Conservation (phyloP, 345 rosid genomes). For the Lagerstroemia speciosa region DNA sequence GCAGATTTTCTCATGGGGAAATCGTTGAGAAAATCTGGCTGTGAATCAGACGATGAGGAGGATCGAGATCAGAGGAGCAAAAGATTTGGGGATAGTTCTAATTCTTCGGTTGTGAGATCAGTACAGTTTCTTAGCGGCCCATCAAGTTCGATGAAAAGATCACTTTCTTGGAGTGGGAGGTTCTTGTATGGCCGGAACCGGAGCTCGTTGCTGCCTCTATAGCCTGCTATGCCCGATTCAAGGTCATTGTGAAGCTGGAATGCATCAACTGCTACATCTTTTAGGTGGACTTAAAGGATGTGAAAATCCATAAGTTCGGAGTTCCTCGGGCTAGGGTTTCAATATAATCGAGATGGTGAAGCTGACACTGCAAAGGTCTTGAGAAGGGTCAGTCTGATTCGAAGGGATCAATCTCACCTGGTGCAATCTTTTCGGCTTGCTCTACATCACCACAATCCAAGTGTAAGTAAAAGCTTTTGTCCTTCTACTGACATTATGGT, state of each 20-base stretch:
- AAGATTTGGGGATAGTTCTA: no score
- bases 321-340: neutral
- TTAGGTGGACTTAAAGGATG: no score
- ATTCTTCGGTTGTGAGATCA: slow-evolving; percentile 30
- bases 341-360: neutral
- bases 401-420: neutral
- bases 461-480: slow-evolving; percentile 10
- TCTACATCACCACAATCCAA: neutral
- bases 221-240: neutral
- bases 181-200: slow-evolving; percentile 22
- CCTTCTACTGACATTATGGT: no score
- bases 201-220: slow-evolving; percentile 12
- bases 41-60: no score
- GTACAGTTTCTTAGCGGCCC: slow-evolving; percentile 12
- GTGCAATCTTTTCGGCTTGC: neutral
- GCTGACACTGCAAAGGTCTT: neutral
- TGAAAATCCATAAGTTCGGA: neutral
- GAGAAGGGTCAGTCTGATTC: slow-evolving; percentile 1
- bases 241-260: no score
- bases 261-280: no score
- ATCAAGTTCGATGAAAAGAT: slow-evolving; percentile 44
- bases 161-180: slow-evolving; percentile 54
- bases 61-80: no score
- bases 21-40: slow-evolving; percentile 7
- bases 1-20: slow-evolving; percentile 8